Base-by-base conservation (phyloP, 768 basidiomycete species). In the Auriculariales sp. region DNA sequence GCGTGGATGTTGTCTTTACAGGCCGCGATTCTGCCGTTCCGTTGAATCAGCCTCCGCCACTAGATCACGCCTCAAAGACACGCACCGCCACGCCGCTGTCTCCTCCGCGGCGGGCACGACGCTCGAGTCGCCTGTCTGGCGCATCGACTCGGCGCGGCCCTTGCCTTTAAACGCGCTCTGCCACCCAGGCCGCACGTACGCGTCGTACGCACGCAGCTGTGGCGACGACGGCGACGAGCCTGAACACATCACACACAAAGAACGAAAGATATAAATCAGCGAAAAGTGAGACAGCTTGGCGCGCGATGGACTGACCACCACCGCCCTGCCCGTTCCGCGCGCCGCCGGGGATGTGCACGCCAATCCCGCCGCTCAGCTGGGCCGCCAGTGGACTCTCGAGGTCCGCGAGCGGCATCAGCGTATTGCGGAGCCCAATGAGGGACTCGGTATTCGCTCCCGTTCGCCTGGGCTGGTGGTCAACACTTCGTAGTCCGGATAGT, bases 181-280 rank as follows among this genome's bases (percentile, higher is more conserved):
- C 83, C 83, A 85, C 14, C 83, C 83, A 3, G 74, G 66, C 22
- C 83, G 79, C 33, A 88, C 79, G 54, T 69, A 83, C 6, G 81
- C 77, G 49, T 77, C 80, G 0, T 19, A n/a, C n/a, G n/a, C n/a
- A n/a, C n/a, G n/a, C n/a, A n/a, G n/a, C n/a, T n/a, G n/a, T n/a
- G n/a, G n/a, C n/a, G n/a, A n/a, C n/a, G n/a, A n/a, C n/a, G n/a
- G n/a, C n/a, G n/a, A n/a, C n/a, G n/a, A n/a, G n/a, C n/a, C n/a
- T n/a, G n/a, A n/a, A n/a, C n/a, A n/a, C n/a, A n/a, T n/a, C n/a
- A n/a, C n/a, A n/a, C n/a, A n/a, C n/a, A n/a, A n/a, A n/a, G n/a
- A n/a, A n/a, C n/a, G n/a, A n/a, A n/a, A n/a, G n/a, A n/a, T n/a
- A n/a, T n/a, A n/a, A n/a, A n/a, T n/a, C n/a, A n/a, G n/a, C n/a